Evolutionary conservation across 1,284 basidiomycete genomes (phyloP).

Genomic region (Ceratobasidium sp.): DNA sequence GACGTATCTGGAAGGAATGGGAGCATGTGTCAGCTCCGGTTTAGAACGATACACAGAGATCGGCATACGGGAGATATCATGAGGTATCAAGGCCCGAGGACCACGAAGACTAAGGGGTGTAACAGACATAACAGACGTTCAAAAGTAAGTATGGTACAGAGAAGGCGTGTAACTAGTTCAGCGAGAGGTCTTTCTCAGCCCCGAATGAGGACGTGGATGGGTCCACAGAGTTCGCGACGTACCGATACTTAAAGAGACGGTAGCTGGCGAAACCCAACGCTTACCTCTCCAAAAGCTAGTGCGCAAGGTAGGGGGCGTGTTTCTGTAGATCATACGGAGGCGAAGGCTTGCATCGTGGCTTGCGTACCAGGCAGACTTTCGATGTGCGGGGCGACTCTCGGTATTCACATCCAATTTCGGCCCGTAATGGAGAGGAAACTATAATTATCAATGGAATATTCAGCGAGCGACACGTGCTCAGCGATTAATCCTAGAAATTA

Average conservation of each 20-base stretch:
- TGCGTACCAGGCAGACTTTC: constrained; percentile 14
- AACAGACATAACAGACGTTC: constrained; percentile 3
- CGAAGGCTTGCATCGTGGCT: constrained; percentile 38
- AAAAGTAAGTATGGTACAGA: constrained; percentile 23
- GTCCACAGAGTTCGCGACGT: neutral
- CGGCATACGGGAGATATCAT: constrained; percentile 14
- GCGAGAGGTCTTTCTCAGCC: neutral
- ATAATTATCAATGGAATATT: constrained; percentile 28
- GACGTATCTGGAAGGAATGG: constrained; percentile 21
- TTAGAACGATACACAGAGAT: neutral
- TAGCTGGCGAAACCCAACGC: constrained; percentile 37
- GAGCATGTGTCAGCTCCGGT: neutral
- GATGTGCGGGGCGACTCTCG: neutral
- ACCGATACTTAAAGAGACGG: constrained; percentile 33
- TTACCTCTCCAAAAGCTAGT: constrained; percentile 31
- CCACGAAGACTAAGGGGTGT: neutral
- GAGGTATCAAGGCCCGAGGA: constrained; percentile 21
- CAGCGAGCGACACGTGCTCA: constrained; percentile 14
- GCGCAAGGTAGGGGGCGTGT: constrained; percentile 21
- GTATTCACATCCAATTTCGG: constrained; percentile 13
- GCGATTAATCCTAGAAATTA: neutral
- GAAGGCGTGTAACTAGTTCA: neutral
- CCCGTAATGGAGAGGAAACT: constrained; percentile 10
- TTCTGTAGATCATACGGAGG: constrained; percentile 36
- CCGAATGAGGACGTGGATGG: constrained; percentile 35